Base-by-base conservation (phyloP, 441 rosid genomes). In the Bocquillonia castaneifolia region DNA sequence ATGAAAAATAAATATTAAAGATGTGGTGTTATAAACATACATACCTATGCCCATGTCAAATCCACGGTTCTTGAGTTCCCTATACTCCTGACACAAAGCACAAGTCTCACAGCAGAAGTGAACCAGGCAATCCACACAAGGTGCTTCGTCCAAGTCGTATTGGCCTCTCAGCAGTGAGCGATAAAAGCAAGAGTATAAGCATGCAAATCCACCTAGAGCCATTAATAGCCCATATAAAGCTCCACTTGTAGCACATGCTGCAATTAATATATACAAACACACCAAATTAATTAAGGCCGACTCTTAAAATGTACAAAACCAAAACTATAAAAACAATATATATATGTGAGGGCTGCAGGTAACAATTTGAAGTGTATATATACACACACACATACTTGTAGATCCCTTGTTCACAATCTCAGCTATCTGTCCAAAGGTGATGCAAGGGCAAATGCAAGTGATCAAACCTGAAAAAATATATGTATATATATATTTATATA, bases 381-480 rank as follows among this genome's bases (percentile, higher is more conserved):
- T n/a, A n/a, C n/a, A n/a, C n/a, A n/a, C n/a, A n/a, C n/a, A n/a
- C 72, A 61, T 67, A 73, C 76, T 31, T 60, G 47, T 74, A 29
- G 78, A 74, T 26, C 68, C 92, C 76, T 81, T 76, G 64, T 86
- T 86, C 31, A 83, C 82, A 17, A 86, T 76, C 76, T 90, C 93
- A 8, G 88, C 88, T 40, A 85, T 86, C 56, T 78, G 85, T 26
- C 90, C 96, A 32, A 86, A 88, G 1, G 89, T 71, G 32, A 86
- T 68, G 15, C 91, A 90, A 0, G 90, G 91, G 40, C 88, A 87
- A 68, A 80, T 82, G 62, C 72, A 80, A 15, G 95, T 76, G 64
- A 83, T 71, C 66, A 90, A 80, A 32, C 68, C n/a, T n/a, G n/a
- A n/a, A n/a, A n/a, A n/a, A n/a, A n/a, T n/a, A n/a, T n/a, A n/a